Percentiles rank a stretch among this genome's conserved stretches.
Evolutionary conservation across 148 eudicot species (phyloP).

Genomic region (Euryodendron excelsum): DNA sequence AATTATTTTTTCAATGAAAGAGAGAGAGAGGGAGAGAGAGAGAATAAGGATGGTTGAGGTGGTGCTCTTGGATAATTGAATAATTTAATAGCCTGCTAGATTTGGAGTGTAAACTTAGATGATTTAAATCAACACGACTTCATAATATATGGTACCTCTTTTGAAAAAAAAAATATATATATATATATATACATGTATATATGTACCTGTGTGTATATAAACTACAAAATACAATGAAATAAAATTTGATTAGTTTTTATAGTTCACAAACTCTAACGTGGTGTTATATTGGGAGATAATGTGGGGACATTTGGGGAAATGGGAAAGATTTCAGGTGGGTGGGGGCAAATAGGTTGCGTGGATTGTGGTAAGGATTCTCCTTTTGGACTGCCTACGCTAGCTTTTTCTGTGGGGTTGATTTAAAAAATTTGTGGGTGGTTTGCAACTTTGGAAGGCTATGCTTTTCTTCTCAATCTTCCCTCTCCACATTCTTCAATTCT

Average conservation of each 20-base stretch:
- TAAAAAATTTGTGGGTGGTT: background rate
- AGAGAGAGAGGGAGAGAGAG: too few species aligned
- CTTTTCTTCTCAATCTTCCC: slow-evolving; percentile 25
- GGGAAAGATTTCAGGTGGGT: background rate
- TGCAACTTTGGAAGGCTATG: slow-evolving; percentile 18
- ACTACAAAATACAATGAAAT: too few species aligned
- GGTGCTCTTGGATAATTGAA: too few species aligned
- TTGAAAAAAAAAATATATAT: too few species aligned
- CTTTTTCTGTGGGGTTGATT: slow-evolving; percentile 10
- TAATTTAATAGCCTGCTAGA: too few species aligned
- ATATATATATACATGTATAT: too few species aligned
- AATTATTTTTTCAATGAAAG: too few species aligned
- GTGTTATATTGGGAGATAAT: background rate
- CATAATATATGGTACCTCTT: too few species aligned
- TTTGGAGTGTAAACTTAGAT: too few species aligned
- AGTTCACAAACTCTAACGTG: background rate
- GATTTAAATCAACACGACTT: background rate
- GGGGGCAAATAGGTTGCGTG: slow-evolving; percentile 35
- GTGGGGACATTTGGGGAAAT: slow-evolving; percentile 20
- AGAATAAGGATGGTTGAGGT: too few species aligned
- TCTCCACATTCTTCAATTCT: slow-evolving; percentile 18
- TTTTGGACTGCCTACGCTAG: slow-evolving; percentile 56
- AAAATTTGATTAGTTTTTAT: too few species aligned
- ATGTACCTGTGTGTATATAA: too few species aligned
- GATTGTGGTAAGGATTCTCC: slow-evolving; percentile 35